Conservation (phyloP, 176 grass and related monocot species). For the Eragrostis nindensis region DNA sequence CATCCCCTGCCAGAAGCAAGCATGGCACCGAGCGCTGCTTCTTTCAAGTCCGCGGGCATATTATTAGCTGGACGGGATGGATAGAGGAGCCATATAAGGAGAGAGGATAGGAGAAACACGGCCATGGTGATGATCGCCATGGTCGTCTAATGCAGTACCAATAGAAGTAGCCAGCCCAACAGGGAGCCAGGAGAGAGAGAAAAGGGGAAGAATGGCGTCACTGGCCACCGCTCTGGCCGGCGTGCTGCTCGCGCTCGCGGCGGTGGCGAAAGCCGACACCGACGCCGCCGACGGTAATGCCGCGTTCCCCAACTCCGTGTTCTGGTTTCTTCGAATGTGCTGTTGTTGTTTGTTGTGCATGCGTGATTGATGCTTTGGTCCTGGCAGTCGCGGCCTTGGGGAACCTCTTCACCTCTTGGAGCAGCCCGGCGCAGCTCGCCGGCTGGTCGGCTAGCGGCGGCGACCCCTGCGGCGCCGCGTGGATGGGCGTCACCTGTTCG, state of each 20-base stretch:
- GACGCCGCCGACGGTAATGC: constrained; percentile 49
- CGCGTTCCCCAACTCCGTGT: background rate
- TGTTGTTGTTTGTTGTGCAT: background rate
- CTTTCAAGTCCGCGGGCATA: constrained; percentile 9
- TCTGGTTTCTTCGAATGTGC: constrained; percentile 19
- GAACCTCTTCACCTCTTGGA: constrained; percentile 72
- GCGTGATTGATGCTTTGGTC: constrained; percentile 11
- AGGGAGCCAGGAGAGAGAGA: background rate
- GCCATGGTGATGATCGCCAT: constrained; percentile 33
- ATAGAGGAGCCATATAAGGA: background rate
- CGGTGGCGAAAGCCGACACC: constrained; percentile 43
- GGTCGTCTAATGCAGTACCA: background rate
- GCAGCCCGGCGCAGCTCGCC: constrained; percentile 69
- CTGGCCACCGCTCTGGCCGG: background rate
- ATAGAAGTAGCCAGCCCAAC: background rate
- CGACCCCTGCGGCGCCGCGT: constrained; percentile 87
- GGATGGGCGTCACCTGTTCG: constrained; percentile 81
- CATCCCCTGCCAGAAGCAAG: constrained; percentile 47
- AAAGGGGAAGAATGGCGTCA: constrained; percentile 9
- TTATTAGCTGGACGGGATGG: constrained; percentile 29
- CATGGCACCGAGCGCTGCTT: constrained; percentile 33
- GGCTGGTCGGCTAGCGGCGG: constrained; percentile 75
- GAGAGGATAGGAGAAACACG: background rate
- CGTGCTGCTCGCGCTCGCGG: constrained; percentile 31
- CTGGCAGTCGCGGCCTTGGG: constrained; percentile 75